These are phyloP conservation scores for Tillandsia fasciculata DNA, from an alignment of 176 grass and related monocot species.

Conservation along the genomic window DNA sequence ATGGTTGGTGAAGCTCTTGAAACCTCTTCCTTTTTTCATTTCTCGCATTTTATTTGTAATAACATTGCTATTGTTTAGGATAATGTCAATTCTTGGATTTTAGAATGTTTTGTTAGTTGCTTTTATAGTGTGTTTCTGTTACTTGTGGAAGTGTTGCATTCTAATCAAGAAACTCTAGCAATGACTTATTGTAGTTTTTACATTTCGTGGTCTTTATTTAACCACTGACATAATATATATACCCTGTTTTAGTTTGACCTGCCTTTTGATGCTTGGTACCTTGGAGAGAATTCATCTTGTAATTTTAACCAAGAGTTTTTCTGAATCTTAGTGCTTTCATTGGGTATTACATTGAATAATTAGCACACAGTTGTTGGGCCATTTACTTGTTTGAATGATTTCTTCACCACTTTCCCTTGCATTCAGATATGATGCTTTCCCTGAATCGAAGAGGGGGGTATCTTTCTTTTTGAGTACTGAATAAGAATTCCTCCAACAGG, in stretches of 20 bases:
- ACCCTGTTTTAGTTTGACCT: not conserved
- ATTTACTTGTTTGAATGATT: not conserved
- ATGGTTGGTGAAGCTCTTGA: constrained; percentile 54
- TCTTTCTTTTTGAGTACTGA: not conserved
- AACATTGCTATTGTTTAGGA: not conserved
- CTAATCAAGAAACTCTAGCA: no score
- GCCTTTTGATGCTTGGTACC: not conserved
- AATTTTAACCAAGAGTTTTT: not conserved
- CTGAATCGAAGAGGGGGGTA: not conserved
- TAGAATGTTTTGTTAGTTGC: not conserved
- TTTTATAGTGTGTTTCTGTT: not conserved
- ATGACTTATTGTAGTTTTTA: not conserved
- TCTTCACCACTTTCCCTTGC: not conserved
- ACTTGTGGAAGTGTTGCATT: no score
- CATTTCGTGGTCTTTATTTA: no score
- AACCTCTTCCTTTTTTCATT: not conserved
- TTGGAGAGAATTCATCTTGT: not conserved
- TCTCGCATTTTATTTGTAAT: not conserved
- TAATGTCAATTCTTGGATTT: not conserved
- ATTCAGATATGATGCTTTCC: not conserved
- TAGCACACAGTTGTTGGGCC: not conserved
- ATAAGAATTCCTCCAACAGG: constrained; percentile 40
- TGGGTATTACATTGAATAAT: not conserved
- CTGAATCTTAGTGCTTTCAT: no score
- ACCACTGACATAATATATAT: no score